Base-by-base conservation (phyloP, 352 stramenopile species). In the Phytophthora sansomeana region DNA sequence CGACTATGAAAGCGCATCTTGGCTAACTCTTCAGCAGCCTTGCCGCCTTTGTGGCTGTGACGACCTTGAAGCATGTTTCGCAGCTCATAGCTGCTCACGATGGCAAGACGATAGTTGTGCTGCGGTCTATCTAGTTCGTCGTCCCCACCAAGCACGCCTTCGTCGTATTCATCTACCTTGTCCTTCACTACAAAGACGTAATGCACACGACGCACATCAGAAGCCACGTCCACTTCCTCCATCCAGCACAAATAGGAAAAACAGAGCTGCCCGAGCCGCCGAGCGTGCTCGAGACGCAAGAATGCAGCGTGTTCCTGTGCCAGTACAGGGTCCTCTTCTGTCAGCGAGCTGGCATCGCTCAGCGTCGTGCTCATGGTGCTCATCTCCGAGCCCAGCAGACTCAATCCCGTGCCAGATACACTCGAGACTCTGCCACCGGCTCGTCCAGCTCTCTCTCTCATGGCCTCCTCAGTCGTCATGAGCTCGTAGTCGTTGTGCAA, bases 201-300 rank as follows among this genome's bases (percentile, higher is more conserved):
- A 47, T 90, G 80, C 8, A 94, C 81, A 9, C 77, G 75, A 5
- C 86, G 86, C 11, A 89, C 61, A 28, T 79, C 78, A 1, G 75
- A 87, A 6, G 77, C 63, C 13, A 88, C 49, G 14, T 94, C 82
- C 10, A 92, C 69, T 67, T 94, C 83, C 49, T 94, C 86, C 58
- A 94, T 80, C 86, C 83, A 94, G 38, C 74, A 91, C 19, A 92
- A 36, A 32, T 81, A 90, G 3, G 77, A 53, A 29, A 91, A 72
- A 7, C 65, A 61, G 19, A 92, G 70, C 24, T 74, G 60, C 1
- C 58, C 56, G 13, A 93, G 70, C 1, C 72, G 72, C 26, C 73
- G 65, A 0, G 83, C 78, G 41, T 89, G 79, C 51, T 90, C 75
- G 14, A 67, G 33, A 4, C 84, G 53, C 32, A 87, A 28, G 19